Conservation (phyloP, 2,329 filamentous ascomycete genomes). For the Exserohilum rostratum region DNA sequence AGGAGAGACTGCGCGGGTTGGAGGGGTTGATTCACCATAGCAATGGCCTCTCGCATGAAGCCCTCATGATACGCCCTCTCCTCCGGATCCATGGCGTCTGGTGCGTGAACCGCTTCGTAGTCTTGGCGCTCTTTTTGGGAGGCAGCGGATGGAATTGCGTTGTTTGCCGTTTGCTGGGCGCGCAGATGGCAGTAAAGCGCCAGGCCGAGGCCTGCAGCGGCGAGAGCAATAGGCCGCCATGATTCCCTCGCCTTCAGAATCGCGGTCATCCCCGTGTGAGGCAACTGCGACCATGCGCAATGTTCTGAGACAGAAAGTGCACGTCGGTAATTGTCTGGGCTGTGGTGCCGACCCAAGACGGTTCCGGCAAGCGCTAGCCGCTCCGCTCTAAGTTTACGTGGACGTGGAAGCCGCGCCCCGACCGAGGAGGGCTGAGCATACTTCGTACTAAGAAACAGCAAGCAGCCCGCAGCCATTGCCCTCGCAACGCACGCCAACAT, state of each 20-base stretch:
- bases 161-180: conserved; percentile 17
- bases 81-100: conserved; percentile 40
- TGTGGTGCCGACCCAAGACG: conserved; percentile 24
- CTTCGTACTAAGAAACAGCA: conserved; percentile 12
- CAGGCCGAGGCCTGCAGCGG: conserved; percentile 30
- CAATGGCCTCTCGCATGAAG: conserved; percentile 85
- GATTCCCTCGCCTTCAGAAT: conserved; percentile 20
- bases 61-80: conserved; percentile 58
- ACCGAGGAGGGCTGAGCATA: conserved; percentile 31
- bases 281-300: conserved; percentile 23
- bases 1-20: conserved; percentile 4
- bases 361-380: conserved; percentile 35
- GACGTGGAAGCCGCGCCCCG: conserved; percentile 38
- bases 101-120: conserved; percentile 30
- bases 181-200: conserved; percentile 22
- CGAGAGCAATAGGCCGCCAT: conserved; percentile 28
- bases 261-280: conserved; percentile 18
- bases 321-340: conserved; percentile 23
- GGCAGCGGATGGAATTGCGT: conserved; percentile 14
- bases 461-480: conserved; percentile 17
- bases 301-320: conserved; percentile 29
- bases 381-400: conserved; percentile 34
- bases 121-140: conserved; percentile 34
- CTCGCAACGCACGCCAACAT: conserved; percentile 30
- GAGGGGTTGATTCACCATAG: conserved; percentile 67